Evolutionary conservation across 202 grass and related monocot genomes (phyloP).

Genomic region (Setaria italica): DNA sequence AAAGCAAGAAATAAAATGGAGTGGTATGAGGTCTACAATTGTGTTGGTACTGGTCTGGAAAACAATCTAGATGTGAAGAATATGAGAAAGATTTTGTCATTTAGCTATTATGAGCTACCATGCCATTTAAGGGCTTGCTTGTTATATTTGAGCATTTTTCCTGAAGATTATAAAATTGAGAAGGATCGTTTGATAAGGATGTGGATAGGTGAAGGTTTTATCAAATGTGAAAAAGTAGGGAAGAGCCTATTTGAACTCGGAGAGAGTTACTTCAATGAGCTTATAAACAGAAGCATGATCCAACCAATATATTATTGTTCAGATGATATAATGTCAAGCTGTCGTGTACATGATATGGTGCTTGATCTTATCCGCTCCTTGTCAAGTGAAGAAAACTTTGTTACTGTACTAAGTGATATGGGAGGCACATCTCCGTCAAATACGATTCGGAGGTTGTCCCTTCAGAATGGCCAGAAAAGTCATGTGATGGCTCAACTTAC

Average conservation of each 20-base stretch:
- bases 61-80: not conserved
- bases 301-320: not conserved
- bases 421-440: not conserved
- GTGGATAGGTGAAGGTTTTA: not conserved
- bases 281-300: not conserved
- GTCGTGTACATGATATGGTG: not conserved
- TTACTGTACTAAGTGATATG: not conserved
- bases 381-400: not conserved
- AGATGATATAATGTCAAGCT: fast-evolving
- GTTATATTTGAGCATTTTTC: no score
- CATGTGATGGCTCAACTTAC: not conserved
- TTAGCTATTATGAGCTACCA: not conserved
- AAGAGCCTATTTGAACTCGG: not conserved
- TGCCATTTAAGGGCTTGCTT: no score
- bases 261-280: not conserved
- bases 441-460: not conserved
- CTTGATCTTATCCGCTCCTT: not conserved
- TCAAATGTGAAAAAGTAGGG: not conserved
- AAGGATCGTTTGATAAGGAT: no score
- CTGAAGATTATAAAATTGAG: no score
- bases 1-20: not conserved
- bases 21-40: not conserved
- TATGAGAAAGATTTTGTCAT: not conserved
- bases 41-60: not conserved
- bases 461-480: not conserved